Percentiles rank a stretch among this genome's conserved stretches.
phyloP scores from a whole-genome alignment of 495 filamentous ascomycete species.

The Penicillium longicatenatum region DNA sequence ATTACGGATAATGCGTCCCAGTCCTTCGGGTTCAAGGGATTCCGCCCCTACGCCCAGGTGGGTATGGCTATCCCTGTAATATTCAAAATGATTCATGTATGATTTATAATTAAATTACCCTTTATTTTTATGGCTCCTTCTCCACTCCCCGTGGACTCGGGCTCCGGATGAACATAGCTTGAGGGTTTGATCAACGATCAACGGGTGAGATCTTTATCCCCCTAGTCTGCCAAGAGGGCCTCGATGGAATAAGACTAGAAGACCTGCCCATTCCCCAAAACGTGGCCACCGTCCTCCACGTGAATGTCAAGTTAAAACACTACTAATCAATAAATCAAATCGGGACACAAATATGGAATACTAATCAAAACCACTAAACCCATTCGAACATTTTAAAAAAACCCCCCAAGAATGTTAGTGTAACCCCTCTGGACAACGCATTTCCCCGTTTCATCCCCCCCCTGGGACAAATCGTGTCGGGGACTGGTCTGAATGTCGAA shows the following conservation, averaged over 20 bases:
- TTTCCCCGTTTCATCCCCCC: constrained; percentile 20
- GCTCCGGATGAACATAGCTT: constrained; percentile 11
- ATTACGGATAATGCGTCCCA: constrained; percentile 9
- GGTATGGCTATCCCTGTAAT: background rate
- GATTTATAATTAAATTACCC: background rate
- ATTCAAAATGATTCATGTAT: background rate
- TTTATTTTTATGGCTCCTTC: constrained; percentile 1
- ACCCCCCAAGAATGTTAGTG: constrained; percentile 15
- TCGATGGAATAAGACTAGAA: too few species aligned
- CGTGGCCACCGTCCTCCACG: constrained; percentile 21
- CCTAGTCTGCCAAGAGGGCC: constrained; percentile 32
- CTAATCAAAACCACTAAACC: background rate
- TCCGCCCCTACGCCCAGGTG: background rate
- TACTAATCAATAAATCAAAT: background rate
- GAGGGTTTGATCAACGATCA: constrained; percentile 20
- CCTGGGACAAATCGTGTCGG: constrained; percentile 20
- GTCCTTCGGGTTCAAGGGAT: background rate
- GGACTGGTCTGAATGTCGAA: constrained; percentile 6
- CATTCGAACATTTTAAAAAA: background rate
- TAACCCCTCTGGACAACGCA: constrained; percentile 19
- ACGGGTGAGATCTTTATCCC: constrained; percentile 37
- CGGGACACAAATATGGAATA: too few species aligned
- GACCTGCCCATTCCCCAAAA: background rate
- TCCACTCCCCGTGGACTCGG: constrained; percentile 6
- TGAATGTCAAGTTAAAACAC: constrained; percentile 8